phyloP scores from a whole-genome alignment of 768 basidiomycete genomes.

The Exsudoporus frostii region DNA sequence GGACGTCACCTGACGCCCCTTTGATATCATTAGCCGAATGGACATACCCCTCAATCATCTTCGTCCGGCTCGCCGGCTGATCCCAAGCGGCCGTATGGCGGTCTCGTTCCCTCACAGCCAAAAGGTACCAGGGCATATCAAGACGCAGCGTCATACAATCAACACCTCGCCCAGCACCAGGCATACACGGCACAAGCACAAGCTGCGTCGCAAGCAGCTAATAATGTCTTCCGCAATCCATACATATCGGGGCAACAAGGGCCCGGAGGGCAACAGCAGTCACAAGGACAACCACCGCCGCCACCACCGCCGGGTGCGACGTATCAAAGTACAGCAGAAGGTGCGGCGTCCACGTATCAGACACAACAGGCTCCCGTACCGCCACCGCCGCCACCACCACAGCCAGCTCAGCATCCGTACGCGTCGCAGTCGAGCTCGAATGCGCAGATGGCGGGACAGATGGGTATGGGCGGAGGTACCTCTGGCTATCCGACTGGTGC shows the following conservation, averaged over 20 bases:
- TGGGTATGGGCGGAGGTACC: slow-evolving; percentile 12
- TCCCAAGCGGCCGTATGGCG: slow-evolving; percentile 89
- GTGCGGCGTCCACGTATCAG: slow-evolving; percentile 17
- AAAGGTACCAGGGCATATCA: slow-evolving; percentile 84
- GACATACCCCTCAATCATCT: slow-evolving; percentile 31
- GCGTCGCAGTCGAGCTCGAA: slow-evolving; percentile 23
- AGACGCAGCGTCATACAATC: slow-evolving; percentile 92
- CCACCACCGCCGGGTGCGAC: slow-evolving; percentile 13
- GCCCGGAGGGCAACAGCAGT: slow-evolving; percentile 33
- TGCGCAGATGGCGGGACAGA: slow-evolving; percentile 19
- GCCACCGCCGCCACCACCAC: slow-evolving; percentile 24
- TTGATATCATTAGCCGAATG: slow-evolving; percentile 49
- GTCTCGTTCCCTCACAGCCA: slow-evolving; percentile 84
- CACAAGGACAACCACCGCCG: slow-evolving; percentile 11
- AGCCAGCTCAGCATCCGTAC: slow-evolving; percentile 24
- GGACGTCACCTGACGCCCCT: slow-evolving; percentile 7
- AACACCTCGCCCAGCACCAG: slow-evolving; percentile 93
- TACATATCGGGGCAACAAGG: slow-evolving; percentile 60
- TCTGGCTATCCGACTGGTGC: slow-evolving; percentile 19
- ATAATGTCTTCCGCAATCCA: slow-evolving; percentile 71
- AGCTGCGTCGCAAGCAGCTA: slow-evolving; percentile 67
- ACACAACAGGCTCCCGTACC: slow-evolving; percentile 27
- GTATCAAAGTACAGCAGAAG: slow-evolving; percentile 22
- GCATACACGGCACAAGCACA: slow-evolving; percentile 86
- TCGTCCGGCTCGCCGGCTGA: slow-evolving; percentile 43